Base-by-base conservation (phyloP, 2,329 filamentous ascomycete species). In the Trichoderma simmonsii region DNA sequence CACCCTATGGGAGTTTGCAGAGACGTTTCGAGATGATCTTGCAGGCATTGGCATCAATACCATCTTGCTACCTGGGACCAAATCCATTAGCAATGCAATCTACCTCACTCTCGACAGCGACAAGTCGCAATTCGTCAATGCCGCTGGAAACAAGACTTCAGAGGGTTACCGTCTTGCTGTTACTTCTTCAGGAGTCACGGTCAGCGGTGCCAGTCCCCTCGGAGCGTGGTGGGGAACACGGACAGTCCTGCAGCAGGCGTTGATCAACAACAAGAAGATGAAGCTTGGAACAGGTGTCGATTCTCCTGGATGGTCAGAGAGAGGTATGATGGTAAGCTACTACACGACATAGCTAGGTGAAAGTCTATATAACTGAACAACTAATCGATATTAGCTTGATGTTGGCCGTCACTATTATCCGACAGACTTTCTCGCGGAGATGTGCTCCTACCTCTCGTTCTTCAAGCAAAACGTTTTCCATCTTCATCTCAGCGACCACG, bases 141-240 rank as follows among this genome's bases (percentile, higher is more conserved):
- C 80, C 6, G 84, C 83, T 9, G 85, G 85, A 0, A 79, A 83
- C 8, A 76, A 76, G 63, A 87, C 85, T 0, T 82, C 85, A 0
- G 86, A 89, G 75, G 85, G 83, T 8, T 87, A 89, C 76, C 79
- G 79, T 6, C 78, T 89, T 9, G 78, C 81, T 12, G 79, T 87
- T 3, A 80, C 79, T n/a, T 72, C 76, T 6, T 75, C 79, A 9
- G 82, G 83, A 3, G 78, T 88, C 12, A 80, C 78, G 7, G 85
- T 90, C 74, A 80, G 80, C 4, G 88, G 87, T 2, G 86, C 86
- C 6, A 87, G 86, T 65, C 83, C 87, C 0, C 80, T 88, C 3
- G 88, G 88, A 14, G 85, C 83, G 57, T 89, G 86, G 85, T 89
- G 88, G 88, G 88, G 84, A 57, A 89, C 87, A 0, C 82, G 87